Base-by-base conservation (phyloP, 2,329 filamentous ascomycete genomes). In the Calonectria ilicicola region DNA sequence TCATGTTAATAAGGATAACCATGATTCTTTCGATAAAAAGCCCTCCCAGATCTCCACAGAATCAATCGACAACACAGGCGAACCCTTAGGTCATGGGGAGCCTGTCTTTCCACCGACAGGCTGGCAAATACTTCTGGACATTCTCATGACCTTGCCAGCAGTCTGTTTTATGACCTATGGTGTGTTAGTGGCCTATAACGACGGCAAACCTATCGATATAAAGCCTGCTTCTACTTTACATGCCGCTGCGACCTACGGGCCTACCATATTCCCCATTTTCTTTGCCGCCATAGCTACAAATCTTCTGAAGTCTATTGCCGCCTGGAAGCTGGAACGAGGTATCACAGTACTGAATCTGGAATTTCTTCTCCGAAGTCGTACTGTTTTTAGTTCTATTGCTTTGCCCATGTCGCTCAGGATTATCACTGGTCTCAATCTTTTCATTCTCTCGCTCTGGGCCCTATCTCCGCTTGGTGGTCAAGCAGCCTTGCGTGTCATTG, bases 381-480 rank as follows among this genome's bases (percentile, higher is more conserved):
- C 69, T 9, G 60, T 68, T 32, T 69, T 72, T n/a, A 72, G 69
- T 19, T 51, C 69, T 32, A 15, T 69, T 19, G 38, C 65, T 7
- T 69, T 56, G 2, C 58, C 65, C 2, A 26, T 72, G 7, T 62
- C 67, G 14, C 58, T 72, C 14, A 60, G 60, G n/a, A 35, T 60
- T 23, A 38, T 56, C 8, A 72, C 62, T 46, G 2, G 10, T 7
- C 23, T 69, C 2, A 69, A 26, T n/a, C 26, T 60, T 3, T 10
- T 58, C 17, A 56, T 67, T 5, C 5, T 58, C 7, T 26, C 35
- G 19, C 26, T 67, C 2, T 72, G 69, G 69, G 23, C 69, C 0
- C 40, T 72, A 3, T 72, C 69, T 12, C 69, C 69, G 19, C 58
- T 72, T 3, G 69, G 69, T 14, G 69, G 69, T 3, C 69, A 72